These are phyloP conservation scores for Thalassiosira ordinaria DNA, from an alignment of 352 stramenopile species.

Conservation along the genomic window DNA sequence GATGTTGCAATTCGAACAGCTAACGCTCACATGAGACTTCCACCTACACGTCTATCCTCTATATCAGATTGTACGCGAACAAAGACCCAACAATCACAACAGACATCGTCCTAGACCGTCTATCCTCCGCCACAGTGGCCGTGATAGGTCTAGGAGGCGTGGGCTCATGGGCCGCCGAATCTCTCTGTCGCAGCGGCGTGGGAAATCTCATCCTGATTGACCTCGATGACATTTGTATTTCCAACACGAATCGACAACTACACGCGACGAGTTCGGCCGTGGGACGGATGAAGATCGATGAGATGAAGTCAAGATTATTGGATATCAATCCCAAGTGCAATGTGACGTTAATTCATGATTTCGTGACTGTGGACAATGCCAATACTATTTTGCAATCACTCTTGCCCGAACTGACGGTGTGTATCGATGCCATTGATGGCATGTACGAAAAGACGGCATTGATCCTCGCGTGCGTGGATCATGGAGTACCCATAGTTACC, in stretches of 20 bases:
- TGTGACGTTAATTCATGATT: constrained; percentile 79
- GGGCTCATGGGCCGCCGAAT: constrained; percentile 85
- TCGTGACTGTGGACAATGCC: constrained; percentile 75
- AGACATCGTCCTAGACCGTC: constrained; percentile 48
- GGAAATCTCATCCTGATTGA: constrained; percentile 84
- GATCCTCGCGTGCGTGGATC: constrained; percentile 64
- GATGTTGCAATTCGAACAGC: background rate
- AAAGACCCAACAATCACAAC: constrained; percentile 7
- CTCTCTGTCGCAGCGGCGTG: constrained; percentile 82
- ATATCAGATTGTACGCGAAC: constrained; percentile 18
- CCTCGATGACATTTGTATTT: constrained; percentile 87
- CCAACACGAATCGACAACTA: constrained; percentile 87
- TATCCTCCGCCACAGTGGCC: constrained; percentile 60
- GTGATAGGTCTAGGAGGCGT: constrained; percentile 85
- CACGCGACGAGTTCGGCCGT: constrained; percentile 70
- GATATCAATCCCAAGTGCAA: constrained; percentile 83
- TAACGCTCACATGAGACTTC: background rate
- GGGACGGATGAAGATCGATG: constrained; percentile 83
- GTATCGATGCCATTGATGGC: constrained; percentile 86
- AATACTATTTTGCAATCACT: constrained; percentile 61
- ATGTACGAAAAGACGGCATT: constrained; percentile 77
- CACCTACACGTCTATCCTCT: background rate
- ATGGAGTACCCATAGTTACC: constrained; percentile 79
- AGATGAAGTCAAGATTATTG: constrained; percentile 68
- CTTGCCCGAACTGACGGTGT: constrained; percentile 54